A percentile compares a stretch with the other conserved stretches of the same genome.
These are phyloP conservation scores for Glonium stellatum DNA, from an alignment of 495 filamentous ascomycete species.

Conservation along the genomic window DNA sequence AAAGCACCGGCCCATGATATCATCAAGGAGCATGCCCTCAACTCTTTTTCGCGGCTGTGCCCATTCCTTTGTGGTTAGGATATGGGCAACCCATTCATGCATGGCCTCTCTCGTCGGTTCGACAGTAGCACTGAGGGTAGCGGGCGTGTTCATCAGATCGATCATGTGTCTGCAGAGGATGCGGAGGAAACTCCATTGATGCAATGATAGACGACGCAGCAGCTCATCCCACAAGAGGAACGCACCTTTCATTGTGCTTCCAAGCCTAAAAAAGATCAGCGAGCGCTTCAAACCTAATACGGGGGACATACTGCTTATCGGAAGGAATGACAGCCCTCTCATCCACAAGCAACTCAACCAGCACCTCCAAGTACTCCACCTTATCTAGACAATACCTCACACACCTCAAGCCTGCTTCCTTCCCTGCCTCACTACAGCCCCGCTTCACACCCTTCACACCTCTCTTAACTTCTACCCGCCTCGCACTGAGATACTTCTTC, in stretches of 20 bases:
- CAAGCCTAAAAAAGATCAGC: constrained; percentile 5
- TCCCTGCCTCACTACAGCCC: neutral
- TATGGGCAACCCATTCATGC: constrained; percentile 28
- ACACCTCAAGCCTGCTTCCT: neutral
- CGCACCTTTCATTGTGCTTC: constrained; percentile 29
- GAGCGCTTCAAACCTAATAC: neutral
- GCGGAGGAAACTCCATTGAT: constrained; percentile 3
- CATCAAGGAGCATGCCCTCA: constrained; percentile 1
- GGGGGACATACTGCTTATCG: constrained; percentile 10
- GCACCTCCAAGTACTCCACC: neutral
- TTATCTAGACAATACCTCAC: constrained; percentile 3
- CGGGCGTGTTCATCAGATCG: constrained; percentile 3
- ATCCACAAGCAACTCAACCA: constrained; percentile 20
- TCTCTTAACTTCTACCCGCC: constrained; percentile 24
- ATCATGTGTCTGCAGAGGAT: constrained; percentile 14
- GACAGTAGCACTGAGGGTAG: neutral
- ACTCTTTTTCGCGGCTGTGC: neutral
- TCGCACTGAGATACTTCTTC: constrained; percentile 21
- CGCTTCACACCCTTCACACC: neutral
- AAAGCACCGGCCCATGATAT: constrained; percentile 9
- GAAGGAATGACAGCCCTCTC: constrained; percentile 26
- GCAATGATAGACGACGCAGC: constrained; percentile 12
- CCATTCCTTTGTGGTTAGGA: constrained; percentile 16
- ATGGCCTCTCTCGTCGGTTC: constrained; percentile 23
- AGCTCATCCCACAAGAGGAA: constrained; percentile 34